These are phyloP conservation scores for Aureobasidium leucospermi DNA, from an alignment of 2,329 filamentous ascomycete genomes.

Conservation along the genomic window DNA sequence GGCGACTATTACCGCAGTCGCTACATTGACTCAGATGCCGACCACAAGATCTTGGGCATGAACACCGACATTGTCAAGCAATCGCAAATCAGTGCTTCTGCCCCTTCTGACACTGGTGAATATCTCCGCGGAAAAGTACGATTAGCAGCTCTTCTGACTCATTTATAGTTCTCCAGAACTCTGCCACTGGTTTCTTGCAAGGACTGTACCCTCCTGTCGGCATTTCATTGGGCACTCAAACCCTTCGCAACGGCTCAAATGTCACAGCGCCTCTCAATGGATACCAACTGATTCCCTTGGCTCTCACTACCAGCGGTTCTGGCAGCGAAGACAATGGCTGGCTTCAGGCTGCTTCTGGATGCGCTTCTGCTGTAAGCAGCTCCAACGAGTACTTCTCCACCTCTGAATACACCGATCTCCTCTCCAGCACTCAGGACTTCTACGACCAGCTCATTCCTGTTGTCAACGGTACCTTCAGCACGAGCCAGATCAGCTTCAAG, in stretches of 20 bases:
- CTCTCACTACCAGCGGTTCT: constrained; percentile 50
- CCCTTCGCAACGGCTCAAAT: constrained; percentile 61
- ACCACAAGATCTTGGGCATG: constrained; percentile 58
- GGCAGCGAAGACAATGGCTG: constrained; percentile 37
- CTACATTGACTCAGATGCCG: constrained; percentile 59
- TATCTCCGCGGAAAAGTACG: not conserved
- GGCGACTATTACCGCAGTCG: constrained; percentile 69
- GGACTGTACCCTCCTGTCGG: constrained; percentile 77
- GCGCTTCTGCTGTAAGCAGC: constrained; percentile 48
- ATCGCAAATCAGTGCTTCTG: constrained; percentile 63
- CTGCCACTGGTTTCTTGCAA: constrained; percentile 73
- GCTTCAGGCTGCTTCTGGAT: constrained; percentile 52
- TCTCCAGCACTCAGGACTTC: constrained; percentile 45
- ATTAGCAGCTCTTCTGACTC: not conserved
- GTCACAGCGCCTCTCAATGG: constrained; percentile 65
- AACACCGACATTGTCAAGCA: constrained; percentile 58
- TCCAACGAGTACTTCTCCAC: constrained; percentile 53
- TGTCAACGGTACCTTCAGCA: constrained; percentile 45
- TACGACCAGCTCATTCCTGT: constrained; percentile 47
- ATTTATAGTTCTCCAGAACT: constrained; percentile 62
- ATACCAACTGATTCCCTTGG: constrained; percentile 77
- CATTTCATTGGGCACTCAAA: constrained; percentile 42
- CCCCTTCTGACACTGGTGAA: constrained; percentile 53
- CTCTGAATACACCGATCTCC: constrained; percentile 40
- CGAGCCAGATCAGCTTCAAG: constrained; percentile 46